Evolutionary conservation across 2,329 filamentous ascomycete genomes (phyloP).

Genomic region (Tetracladium maxilliforme): DNA sequence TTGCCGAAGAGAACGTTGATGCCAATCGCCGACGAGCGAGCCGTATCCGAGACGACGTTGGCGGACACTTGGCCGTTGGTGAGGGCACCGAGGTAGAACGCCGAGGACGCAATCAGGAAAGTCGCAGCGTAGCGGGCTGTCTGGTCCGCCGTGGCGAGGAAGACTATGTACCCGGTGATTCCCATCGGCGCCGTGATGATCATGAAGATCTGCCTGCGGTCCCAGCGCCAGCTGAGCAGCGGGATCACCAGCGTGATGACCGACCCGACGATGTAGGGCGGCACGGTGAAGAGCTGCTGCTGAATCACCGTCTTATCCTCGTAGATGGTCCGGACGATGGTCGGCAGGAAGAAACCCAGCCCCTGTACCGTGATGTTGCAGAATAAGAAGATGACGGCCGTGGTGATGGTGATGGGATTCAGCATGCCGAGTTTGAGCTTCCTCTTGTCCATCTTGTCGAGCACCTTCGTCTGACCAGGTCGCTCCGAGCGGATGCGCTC

Average conservation of each 20-base stretch:
- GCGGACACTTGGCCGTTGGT: conserved; percentile 53
- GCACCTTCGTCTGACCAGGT: conserved; percentile 42
- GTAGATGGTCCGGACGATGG: conserved; percentile 57
- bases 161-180: conserved; percentile 59
- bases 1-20: conserved; percentile 60
- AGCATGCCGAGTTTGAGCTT: conserved; percentile 49
- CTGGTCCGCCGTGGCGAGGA: conserved; percentile 37
- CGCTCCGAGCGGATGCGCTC: conserved; percentile 56
- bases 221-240: conserved; percentile 43
- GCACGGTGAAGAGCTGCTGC: conserved; percentile 57
- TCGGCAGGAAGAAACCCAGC: conserved; percentile 55
- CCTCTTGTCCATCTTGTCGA: conserved; percentile 44
- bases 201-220: conserved; percentile 45
- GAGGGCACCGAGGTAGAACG: conserved; percentile 48
- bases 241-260: conserved; percentile 51
- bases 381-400: conserved; percentile 43
- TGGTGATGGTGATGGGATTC: conserved; percentile 44
- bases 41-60: conserved; percentile 59
- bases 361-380: conserved; percentile 60
- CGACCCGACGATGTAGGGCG: conserved; percentile 53
- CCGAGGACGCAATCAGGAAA: conserved; percentile 51
- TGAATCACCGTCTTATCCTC: conserved; percentile 37
- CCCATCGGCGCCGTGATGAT: conserved; percentile 43
- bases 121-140: conserved; percentile 52
- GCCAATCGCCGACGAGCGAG: conserved; percentile 50